Conservation (phyloP, 1,284 basidiomycete genomes). For the Sanghuangporus sanghuang region DNA sequence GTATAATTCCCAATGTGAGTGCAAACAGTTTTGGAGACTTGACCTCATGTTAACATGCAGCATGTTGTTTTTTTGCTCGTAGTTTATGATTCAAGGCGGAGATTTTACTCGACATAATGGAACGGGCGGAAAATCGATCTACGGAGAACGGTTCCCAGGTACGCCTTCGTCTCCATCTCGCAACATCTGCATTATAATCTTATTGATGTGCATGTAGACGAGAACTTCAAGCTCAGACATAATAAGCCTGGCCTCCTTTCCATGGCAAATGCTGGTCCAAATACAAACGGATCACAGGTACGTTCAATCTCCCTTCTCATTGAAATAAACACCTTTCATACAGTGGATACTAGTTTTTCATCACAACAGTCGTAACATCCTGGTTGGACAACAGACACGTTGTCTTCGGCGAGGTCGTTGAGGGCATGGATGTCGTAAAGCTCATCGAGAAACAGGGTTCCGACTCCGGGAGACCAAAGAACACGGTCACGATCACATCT, state of each 20-base stretch:
- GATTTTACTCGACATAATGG: conserved; percentile 75
- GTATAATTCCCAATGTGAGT: conserved; percentile 55
- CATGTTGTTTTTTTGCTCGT: background rate
- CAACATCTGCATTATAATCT: background rate
- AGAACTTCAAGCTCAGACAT: conserved; percentile 83
- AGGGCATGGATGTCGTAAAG: conserved; percentile 60
- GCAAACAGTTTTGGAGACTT: background rate
- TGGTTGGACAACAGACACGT: conserved; percentile 80
- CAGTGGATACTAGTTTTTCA: conserved; percentile 53
- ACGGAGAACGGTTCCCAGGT: conserved; percentile 82
- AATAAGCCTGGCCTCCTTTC: conserved; percentile 80
- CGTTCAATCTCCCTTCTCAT: background rate
- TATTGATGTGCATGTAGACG: conserved; percentile 44
- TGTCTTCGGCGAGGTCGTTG: conserved; percentile 74
- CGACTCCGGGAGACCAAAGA: conserved; percentile 40
- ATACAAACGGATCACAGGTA: conserved; percentile 61
- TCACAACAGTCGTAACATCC: conserved; percentile 64
- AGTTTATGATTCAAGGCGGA: conserved; percentile 62
- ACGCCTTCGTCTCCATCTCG: conserved; percentile 15
- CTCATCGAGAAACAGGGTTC: conserved; percentile 58
- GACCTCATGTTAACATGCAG: background rate
- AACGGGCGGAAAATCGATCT: conserved; percentile 91
- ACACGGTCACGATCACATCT: conserved; percentile 44
- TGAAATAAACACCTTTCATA: background rate
- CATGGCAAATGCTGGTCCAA: conserved; percentile 81